Evolutionary conservation across 1,284 basidiomycete genomes (phyloP), one percentile per base, ranked within the genome.

Genomic region (Apiotrichum laibachii): DNA sequence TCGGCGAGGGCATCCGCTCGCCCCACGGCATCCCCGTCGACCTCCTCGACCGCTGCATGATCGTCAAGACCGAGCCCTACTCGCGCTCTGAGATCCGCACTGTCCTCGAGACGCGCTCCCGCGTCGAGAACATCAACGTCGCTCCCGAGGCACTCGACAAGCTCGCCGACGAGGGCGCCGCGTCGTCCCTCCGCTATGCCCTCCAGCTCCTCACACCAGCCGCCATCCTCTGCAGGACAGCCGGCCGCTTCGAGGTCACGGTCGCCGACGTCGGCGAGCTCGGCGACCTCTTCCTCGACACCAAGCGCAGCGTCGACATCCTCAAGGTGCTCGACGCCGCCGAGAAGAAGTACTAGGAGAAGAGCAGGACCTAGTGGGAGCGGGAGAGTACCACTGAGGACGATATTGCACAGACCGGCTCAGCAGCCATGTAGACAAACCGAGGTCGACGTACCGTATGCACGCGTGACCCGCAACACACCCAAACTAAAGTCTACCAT

Each of bases 1-100:
- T 35, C 72, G 73, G 21, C 21, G 85, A 85, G 1, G 95, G 98
- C 62, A 88, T 99, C 59, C 82, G 92, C 19, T 85, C 91, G 1
- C 91, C 96, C 0, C 95, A 99, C 76, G 96, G 95, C 22, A 84
- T 99, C 55, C 96, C 95, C 6, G 84, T 94, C 53, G 95, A 99
- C 80, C 81, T 99, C 31, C 83, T 98, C 48, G 95, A 99, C 79
- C 84, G 95, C 58, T 98, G 95, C 79, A 87, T 99, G 83, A 99
- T 99, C 62, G 93, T 99, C 45, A 90, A 92, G 72, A 99, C 95
- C 1, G 85, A 90, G 59, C 83, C 85, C 8, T 96, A 98, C 78
- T 85, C 84, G 12, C 84, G 86, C 45, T 88, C 90, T 11, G 91
- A 98, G 74, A 89, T 98, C 60, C 86, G 86, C 45, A 88, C 87